Conservation (phyloP, 2,329 filamentous ascomycete species). For the Chrysosphaeria jannelii region DNA sequence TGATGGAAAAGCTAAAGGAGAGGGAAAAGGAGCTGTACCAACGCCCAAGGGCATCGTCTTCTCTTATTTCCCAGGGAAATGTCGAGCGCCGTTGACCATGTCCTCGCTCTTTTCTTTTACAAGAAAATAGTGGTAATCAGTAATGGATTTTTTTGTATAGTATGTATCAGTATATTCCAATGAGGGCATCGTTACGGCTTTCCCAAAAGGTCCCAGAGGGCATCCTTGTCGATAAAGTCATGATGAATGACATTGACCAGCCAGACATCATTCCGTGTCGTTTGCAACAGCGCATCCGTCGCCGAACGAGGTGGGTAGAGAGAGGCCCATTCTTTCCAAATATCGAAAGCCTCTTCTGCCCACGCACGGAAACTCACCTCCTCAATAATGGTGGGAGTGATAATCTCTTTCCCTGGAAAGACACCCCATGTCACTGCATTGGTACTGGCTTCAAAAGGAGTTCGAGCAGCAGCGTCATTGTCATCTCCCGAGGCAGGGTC, state of each 20-base stretch:
- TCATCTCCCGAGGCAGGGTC: constrained; percentile 7
- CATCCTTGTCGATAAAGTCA: constrained; percentile 38
- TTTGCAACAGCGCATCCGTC: constrained; percentile 40
- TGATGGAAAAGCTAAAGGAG: no score
- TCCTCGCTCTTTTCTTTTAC: neutral
- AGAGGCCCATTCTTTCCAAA: constrained; percentile 80
- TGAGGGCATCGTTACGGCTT: neutral
- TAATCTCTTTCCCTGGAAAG: constrained; percentile 93
- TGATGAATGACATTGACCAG: constrained; percentile 78
- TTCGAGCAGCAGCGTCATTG: constrained; percentile 5
- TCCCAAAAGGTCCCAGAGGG: constrained; percentile 36
- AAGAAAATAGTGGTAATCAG: neutral
- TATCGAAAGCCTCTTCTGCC: constrained; percentile 85
- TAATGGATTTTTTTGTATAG: no score
- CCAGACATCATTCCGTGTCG: constrained; percentile 42
- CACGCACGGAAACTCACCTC: constrained; percentile 91
- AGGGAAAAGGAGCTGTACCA: no score
- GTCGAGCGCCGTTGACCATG: no score
- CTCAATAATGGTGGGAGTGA: constrained; percentile 94
- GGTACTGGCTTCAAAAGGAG: constrained; percentile 28
- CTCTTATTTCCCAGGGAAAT: no score
- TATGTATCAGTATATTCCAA: no score
- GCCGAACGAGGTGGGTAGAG: constrained; percentile 51
- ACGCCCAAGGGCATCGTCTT: no score
- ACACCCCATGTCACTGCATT: constrained; percentile 98